Evolutionary conservation across 2,329 filamentous ascomycete species (phyloP).

Genomic region (Fusarium haematococcum): DNA sequence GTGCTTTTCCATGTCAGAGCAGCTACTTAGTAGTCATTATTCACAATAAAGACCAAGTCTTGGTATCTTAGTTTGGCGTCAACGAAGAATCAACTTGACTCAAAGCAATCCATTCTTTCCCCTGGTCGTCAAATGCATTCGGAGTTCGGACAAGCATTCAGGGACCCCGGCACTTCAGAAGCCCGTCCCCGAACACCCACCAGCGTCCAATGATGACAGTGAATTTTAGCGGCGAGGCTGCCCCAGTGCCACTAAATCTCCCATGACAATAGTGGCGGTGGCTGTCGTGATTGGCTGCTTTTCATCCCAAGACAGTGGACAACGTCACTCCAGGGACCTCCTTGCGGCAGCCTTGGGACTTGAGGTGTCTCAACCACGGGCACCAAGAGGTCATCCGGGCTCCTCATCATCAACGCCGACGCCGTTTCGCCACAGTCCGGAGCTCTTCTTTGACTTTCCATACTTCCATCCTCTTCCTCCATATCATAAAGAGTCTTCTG

Average conservation of each 20-base stretch:
- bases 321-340: constrained; percentile 37
- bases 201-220: neutral
- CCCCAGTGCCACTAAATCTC: constrained; percentile 7
- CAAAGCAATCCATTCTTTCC: neutral
- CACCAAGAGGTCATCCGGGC: constrained; percentile 26
- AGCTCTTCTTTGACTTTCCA: neutral
- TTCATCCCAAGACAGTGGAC: constrained; percentile 4
- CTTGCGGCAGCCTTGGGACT: constrained; percentile 19
- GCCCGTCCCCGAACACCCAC: neutral
- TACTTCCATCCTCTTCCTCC: constrained; percentile 11
- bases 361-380: constrained; percentile 4
- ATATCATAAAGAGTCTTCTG: neutral
- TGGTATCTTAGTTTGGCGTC: constrained; percentile 4
- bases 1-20: neutral
- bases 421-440: constrained; percentile 4
- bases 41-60: neutral
- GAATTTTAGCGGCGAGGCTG: constrained; percentile 21
- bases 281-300: constrained; percentile 16
- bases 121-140: neutral
- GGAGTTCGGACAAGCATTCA: neutral
- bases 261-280: neutral
- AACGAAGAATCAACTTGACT: constrained; percentile 6
- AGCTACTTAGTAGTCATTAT: neutral
- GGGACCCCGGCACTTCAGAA: neutral
- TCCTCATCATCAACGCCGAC: constrained; percentile 15